Evolutionary conservation across 805 yeast genomes (phyloP).

Genomic region (Isabelozyma gotoi): DNA sequence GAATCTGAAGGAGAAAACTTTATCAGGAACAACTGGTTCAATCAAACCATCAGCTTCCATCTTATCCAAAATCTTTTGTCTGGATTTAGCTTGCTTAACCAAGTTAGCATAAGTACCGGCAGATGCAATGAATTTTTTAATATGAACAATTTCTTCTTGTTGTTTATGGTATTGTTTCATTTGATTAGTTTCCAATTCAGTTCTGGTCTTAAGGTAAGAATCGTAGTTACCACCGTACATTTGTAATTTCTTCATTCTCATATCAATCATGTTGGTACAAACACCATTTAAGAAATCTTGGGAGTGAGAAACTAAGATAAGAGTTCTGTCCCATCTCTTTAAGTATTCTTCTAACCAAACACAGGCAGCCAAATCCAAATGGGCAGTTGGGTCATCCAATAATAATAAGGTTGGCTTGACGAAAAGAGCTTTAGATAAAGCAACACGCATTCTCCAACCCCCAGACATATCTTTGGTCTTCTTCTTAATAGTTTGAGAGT

Average conservation of each 20-base stretch:
- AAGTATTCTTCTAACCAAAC: constrained; percentile 99
- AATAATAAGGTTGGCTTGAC: constrained; percentile 94
- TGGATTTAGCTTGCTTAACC: constrained; percentile 97
- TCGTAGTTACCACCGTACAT: constrained; percentile 98
- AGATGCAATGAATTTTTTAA: constrained; percentile 97
- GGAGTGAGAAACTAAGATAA: constrained; percentile 94
- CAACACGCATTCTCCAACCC: constrained; percentile 99
- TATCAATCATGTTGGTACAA: constrained; percentile 96
- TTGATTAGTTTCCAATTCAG: constrained; percentile 93
- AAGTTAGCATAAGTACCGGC: constrained; percentile 99
- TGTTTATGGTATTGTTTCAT: constrained; percentile 96
- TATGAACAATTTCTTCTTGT: constrained; percentile 98
- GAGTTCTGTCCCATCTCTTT: constrained; percentile 88
- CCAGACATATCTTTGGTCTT: constrained; percentile 99
- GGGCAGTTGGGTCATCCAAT: constrained; percentile 99
- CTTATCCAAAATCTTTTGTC: constrained; percentile 98
- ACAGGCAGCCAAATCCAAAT: constrained; percentile 98
- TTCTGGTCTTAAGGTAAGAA: constrained; percentile 90
- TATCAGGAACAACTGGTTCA: constrained; percentile 89
- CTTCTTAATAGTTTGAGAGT: constrained; percentile 79
- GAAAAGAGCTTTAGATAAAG: constrained; percentile 94
- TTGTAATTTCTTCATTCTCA: constrained; percentile 77
- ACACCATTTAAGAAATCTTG: constrained; percentile 99
- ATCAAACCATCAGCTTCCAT: constrained; percentile 99
- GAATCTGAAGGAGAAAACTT: constrained; percentile 90